phyloP scores from a whole-genome alignment of 2,329 filamentous ascomycete genomes.

The Claviceps sp. region DNA sequence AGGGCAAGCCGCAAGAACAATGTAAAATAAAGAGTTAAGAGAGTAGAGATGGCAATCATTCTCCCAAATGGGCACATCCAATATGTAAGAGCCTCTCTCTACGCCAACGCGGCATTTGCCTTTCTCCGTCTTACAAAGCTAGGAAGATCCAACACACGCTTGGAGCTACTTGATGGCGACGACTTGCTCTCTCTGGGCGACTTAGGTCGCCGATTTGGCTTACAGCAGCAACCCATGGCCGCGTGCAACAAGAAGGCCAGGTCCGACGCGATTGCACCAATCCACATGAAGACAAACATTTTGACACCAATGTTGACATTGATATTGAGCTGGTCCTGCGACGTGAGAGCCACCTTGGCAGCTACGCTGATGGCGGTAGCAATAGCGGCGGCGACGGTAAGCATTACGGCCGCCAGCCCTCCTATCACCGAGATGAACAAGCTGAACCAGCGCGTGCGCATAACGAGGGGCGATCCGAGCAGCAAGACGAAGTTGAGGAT shows the following conservation, averaged over 20 bases:
- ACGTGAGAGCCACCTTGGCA: constrained; percentile 63
- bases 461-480: constrained; percentile 45
- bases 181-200: constrained; percentile 1
- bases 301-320: constrained; percentile 50
- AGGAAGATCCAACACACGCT: constrained; percentile 11
- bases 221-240: constrained; percentile 65
- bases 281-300: constrained; percentile 88
- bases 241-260: constrained; percentile 62
- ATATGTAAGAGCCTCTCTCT: neutral
- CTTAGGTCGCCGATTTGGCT: constrained; percentile 12
- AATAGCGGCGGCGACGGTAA: constrained; percentile 56
- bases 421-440: constrained; percentile 55
- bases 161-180: constrained; percentile 7
- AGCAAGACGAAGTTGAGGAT: constrained; percentile 61
- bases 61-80: too few species aligned
- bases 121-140: constrained; percentile 17
- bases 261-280: constrained; percentile 52
- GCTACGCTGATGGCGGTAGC: constrained; percentile 76
- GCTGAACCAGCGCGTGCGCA: constrained; percentile 46
- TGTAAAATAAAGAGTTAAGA: neutral
- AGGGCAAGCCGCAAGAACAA: too few species aligned
- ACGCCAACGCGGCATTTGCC: constrained; percentile 3
- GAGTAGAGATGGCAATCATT: neutral
- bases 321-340: constrained; percentile 65
- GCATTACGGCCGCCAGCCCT: constrained; percentile 52